Percentiles rank a stretch among this genome's conserved stretches.
phyloP scores from a whole-genome alignment of 192 early-diverging fungal species.

The Podila minutissima region DNA sequence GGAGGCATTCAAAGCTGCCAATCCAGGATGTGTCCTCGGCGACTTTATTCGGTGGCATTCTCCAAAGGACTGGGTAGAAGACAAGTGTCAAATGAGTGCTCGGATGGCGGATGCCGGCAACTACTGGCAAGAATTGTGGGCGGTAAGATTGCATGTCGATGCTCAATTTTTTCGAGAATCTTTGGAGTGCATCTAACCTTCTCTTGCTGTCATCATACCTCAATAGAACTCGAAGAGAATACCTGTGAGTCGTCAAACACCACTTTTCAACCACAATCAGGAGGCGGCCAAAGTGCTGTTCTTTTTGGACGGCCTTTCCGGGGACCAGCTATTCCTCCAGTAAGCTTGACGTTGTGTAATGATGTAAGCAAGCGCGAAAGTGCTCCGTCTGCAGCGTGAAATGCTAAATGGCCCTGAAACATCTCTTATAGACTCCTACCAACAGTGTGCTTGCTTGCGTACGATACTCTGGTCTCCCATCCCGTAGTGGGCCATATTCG shows the following conservation, averaged over 20 bases:
- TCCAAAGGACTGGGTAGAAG: slow-evolving; percentile 82
- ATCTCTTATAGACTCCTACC: slow-evolving; percentile 65
- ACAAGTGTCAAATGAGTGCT: slow-evolving; percentile 62
- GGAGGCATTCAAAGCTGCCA: slow-evolving; percentile 95
- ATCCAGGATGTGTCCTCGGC: slow-evolving; percentile 75
- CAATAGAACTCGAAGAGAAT: slow-evolving; percentile 60
- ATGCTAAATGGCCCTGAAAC: neutral
- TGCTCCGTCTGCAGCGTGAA: neutral
- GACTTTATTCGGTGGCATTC: slow-evolving; percentile 98
- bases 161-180: neutral
- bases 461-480: slow-evolving; percentile 75
- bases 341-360: slow-evolving; percentile 33
- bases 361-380: neutral
- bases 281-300: slow-evolving; percentile 77
- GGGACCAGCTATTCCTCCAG: slow-evolving; percentile 12
- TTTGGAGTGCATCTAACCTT: neutral
- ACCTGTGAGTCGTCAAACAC: slow-evolving; percentile 76
- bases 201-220: neutral
- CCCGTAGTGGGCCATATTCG: slow-evolving; percentile 58
- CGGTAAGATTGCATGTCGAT: slow-evolving; percentile 46
- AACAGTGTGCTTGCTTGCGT: slow-evolving; percentile 76
- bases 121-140: slow-evolving; percentile 90
- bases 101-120: slow-evolving; percentile 85
- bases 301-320: slow-evolving; percentile 45
- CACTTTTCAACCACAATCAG: slow-evolving; percentile 77